phyloP scores from a whole-genome alignment of 140 eudicot species.

The Ambrosia hybrid region DNA sequence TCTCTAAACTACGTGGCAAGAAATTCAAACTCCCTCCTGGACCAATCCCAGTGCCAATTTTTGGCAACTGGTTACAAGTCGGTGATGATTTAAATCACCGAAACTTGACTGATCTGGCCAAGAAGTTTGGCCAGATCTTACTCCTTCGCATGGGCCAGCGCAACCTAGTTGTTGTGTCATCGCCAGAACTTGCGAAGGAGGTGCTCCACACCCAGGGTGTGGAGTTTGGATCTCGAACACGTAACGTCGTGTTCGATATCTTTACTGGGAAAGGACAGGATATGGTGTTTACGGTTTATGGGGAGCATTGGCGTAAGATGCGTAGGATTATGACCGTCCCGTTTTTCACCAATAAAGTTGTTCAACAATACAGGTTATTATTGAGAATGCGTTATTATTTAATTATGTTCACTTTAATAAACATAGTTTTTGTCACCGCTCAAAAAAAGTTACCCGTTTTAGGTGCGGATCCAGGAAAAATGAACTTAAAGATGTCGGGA shows the following conservation, averaged over 20 bases:
- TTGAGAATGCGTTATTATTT: no score
- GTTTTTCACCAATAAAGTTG: constrained; percentile 80
- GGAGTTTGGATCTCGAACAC: constrained; percentile 86
- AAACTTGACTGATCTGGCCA: constrained; percentile 61
- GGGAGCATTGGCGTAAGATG: constrained; percentile 98
- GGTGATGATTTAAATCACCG: constrained; percentile 89
- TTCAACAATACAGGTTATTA: constrained; percentile 53
- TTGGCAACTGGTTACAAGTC: constrained; percentile 95
- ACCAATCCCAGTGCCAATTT: constrained; percentile 72
- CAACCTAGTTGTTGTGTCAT: constrained; percentile 76
- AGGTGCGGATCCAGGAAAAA: no score
- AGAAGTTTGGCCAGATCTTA: constrained; percentile 63
- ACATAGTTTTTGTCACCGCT: no score
- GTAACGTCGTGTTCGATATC: constrained; percentile 90
- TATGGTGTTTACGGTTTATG: constrained; percentile 84
- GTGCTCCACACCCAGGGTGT: constrained; percentile 87
- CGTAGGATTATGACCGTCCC: constrained; percentile 94
- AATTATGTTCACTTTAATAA: no score
- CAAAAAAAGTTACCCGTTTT: no score
- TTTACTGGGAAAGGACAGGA: constrained; percentile 95
- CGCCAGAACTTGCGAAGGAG: constrained; percentile 77
- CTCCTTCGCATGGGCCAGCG: constrained; percentile 90
- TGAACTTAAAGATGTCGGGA: no score
- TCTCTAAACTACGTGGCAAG: constrained; percentile 69
- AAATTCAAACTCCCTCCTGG: constrained; percentile 80